phyloP scores from a whole-genome alignment of 1,284 basidiomycete genomes.

The Ustilago sp. region DNA sequence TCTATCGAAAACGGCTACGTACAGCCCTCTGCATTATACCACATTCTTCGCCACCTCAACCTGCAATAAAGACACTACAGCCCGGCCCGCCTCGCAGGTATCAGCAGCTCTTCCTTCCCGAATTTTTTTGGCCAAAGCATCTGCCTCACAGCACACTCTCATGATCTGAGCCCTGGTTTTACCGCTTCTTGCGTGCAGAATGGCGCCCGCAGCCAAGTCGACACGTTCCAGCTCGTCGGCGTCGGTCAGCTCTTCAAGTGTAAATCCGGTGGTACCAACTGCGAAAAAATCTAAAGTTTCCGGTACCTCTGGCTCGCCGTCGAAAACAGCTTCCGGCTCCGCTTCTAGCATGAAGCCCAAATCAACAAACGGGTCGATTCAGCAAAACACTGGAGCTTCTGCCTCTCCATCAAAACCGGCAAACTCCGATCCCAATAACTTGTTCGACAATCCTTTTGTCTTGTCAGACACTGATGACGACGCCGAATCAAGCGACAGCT shows the following conservation, averaged over 20 bases:
- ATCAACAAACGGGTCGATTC: background rate
- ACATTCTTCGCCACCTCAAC: background rate
- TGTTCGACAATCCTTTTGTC: constrained; percentile 20
- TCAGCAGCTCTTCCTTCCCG: background rate
- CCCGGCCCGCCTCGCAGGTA: background rate
- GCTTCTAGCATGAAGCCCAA: background rate
- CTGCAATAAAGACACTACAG: background rate
- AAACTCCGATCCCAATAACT: background rate
- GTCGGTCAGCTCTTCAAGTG: constrained; percentile 9
- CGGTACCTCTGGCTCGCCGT: background rate
- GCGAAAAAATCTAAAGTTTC: background rate
- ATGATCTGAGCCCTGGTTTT: background rate
- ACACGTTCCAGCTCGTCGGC: constrained; percentile 13
- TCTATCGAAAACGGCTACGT: too few species aligned
- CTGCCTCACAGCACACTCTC: background rate
- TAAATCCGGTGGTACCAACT: background rate
- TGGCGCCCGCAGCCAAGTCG: constrained; percentile 15
- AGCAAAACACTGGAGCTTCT: background rate
- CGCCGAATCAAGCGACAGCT: constrained; percentile 6
- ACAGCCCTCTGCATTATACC: background rate
- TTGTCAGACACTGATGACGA: constrained; percentile 29
- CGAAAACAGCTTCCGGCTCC: background rate
- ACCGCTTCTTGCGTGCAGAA: constrained; percentile 1
- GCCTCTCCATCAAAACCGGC: background rate
- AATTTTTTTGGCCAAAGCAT: background rate